These are phyloP conservation scores for Lichtheimia ornata DNA, from an alignment of 371 early-diverging fungal genomes.

Conservation along the genomic window DNA sequence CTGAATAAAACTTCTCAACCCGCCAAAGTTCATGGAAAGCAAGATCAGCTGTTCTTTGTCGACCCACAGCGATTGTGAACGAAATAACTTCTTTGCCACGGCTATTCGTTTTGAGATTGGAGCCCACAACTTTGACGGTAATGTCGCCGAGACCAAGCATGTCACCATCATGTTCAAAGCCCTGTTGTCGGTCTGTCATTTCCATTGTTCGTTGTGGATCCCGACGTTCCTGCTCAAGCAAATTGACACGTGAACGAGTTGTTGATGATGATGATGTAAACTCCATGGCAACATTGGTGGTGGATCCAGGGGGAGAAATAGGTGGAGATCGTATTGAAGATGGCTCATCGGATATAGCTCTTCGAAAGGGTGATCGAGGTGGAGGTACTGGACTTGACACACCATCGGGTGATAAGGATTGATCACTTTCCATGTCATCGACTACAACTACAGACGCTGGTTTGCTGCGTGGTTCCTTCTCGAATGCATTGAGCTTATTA, in stretches of 20 bases:
- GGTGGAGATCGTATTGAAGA: slow-evolving; percentile 16
- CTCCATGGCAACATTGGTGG: too few species aligned
- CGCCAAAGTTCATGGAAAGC: slow-evolving; percentile 80
- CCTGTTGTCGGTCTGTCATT: too few species aligned
- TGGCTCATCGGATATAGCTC: slow-evolving; percentile 8
- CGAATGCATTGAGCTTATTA: slow-evolving; percentile 30
- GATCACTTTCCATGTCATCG: slow-evolving; percentile 62
- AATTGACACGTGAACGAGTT: too few species aligned
- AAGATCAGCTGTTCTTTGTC: slow-evolving; percentile 5
- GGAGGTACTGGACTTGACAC: slow-evolving; percentile 19
- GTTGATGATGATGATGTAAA: not conserved
- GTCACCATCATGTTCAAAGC: not conserved
- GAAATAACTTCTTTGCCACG: slow-evolving; percentile 75
- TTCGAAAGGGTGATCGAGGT: slow-evolving; percentile 26
- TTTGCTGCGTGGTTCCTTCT: slow-evolving; percentile 19
- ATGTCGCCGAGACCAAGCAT: slow-evolving; percentile 15
- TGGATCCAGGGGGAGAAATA: slow-evolving; percentile 26
- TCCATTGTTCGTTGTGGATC: too few species aligned
- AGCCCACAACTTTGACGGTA: slow-evolving; percentile 60
- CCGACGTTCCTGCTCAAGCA: too few species aligned
- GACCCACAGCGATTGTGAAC: slow-evolving; percentile 55
- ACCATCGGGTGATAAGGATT: not conserved
- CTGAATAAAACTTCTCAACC: slow-evolving; percentile 83
- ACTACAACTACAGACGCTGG: slow-evolving; percentile 19
- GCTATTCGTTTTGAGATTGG: slow-evolving; percentile 72